These are phyloP conservation scores for Hansenula sp. DNA, from an alignment of 1,139 yeast species.

Conservation along the genomic window DNA sequence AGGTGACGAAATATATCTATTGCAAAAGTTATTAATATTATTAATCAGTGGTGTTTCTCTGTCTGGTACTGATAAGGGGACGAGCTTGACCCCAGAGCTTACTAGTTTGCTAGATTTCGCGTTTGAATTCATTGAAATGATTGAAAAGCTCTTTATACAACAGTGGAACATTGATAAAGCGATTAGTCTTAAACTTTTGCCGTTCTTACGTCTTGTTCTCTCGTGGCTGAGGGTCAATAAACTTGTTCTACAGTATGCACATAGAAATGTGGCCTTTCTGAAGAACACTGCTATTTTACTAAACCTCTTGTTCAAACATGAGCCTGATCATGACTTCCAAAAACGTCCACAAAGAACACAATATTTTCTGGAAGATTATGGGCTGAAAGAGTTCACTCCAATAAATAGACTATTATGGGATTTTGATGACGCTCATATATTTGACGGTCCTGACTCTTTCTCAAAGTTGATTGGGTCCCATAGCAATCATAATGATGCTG, in stretches of 20 bases:
- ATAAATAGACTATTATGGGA: conserved; percentile 53
- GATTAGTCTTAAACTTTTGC: conserved; percentile 18
- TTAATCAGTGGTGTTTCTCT: conserved; percentile 28
- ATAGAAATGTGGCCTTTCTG: conserved; percentile 31
- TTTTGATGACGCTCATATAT: conserved; percentile 48
- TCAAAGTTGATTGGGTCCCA: conserved; percentile 26
- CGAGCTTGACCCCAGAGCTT: conserved; percentile 13
- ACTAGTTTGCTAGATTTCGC: conserved; percentile 27
- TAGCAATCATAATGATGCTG: conserved; percentile 21
- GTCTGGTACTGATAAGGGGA: conserved; percentile 19
- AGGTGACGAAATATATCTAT: conserved; percentile 9
- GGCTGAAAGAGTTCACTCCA: conserved; percentile 54
- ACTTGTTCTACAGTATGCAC: conserved; percentile 35
- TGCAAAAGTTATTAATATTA: conserved; percentile 17
- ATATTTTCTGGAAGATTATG: conserved; percentile 62
- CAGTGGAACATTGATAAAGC: conserved; percentile 9
- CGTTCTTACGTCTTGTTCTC: conserved; percentile 41
- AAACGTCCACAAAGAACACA: conserved; percentile 42
- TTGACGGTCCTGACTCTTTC: conserved; percentile 26
- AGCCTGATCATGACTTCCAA: conserved; percentile 8
- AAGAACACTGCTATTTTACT: conserved; percentile 32
- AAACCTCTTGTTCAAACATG: conserved; percentile 25
- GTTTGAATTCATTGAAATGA: conserved; percentile 27
- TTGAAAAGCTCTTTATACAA: conserved; percentile 22
- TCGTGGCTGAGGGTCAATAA: conserved; percentile 52